These are phyloP conservation scores for Venturia effusa DNA, from an alignment of 2,329 filamentous ascomycete genomes.

Conservation along the genomic window DNA sequence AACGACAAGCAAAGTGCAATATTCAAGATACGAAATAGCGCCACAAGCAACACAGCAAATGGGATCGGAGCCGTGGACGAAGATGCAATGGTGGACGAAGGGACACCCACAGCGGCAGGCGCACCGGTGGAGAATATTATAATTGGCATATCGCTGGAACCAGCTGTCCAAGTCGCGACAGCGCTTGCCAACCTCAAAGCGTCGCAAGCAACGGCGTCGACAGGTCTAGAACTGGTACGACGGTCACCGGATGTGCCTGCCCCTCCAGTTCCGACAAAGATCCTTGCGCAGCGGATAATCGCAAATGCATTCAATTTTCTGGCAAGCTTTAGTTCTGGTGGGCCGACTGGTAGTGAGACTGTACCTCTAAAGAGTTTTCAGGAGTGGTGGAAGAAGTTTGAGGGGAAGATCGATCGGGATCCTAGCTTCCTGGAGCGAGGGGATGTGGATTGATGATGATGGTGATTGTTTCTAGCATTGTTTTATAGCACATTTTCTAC, in stretches of 20 bases:
- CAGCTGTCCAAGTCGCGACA: constrained; percentile 57
- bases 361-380: constrained; percentile 92
- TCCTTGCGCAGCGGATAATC: constrained; percentile 87
- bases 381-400: constrained; percentile 98
- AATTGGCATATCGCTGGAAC: constrained; percentile 75
- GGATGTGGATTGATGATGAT: constrained; percentile 25
- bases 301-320: constrained; percentile 96
- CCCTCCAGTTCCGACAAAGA: constrained; percentile 51
- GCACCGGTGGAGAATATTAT: constrained; percentile 37
- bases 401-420: constrained; percentile 72
- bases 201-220: constrained; percentile 18
- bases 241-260: constrained; percentile 18
- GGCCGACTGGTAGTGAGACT: constrained; percentile 60
- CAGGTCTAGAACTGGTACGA: constrained; percentile 25
- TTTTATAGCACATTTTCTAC: too few species aligned
- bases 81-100: constrained; percentile 37
- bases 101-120: constrained; percentile 15
- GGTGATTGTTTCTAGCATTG: too few species aligned
- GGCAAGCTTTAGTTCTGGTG: constrained; percentile 66
- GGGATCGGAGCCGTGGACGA: constrained; percentile 21
- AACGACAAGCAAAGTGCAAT: constrained; percentile 86
- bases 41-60: constrained; percentile 23
- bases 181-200: constrained; percentile 37
- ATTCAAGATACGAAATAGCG: constrained; percentile 57
- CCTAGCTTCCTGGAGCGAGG: constrained; percentile 77